These are phyloP conservation scores for Beta lomatogona DNA, from an alignment of 179 eudicot genomes.

Conservation along the genomic window DNA sequence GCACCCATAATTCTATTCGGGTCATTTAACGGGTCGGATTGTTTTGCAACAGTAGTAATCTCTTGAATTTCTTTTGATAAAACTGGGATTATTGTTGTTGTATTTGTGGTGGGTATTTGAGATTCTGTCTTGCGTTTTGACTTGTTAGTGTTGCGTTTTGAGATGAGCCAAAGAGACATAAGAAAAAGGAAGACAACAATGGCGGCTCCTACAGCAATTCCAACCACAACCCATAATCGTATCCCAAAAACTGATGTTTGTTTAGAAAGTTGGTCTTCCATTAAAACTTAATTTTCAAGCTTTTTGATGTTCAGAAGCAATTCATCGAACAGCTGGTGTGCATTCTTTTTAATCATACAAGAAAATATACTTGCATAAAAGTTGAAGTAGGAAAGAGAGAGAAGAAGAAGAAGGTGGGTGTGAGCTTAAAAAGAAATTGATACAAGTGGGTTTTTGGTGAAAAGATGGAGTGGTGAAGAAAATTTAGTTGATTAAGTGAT, in stretches of 20 bases:
- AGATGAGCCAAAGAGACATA: constrained; percentile 57
- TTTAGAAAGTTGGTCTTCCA: constrained; percentile 53
- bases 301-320: constrained; percentile 1
- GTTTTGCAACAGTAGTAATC: constrained; percentile 26
- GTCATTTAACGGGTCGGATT: constrained; percentile 30
- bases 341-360: constrained; percentile 6
- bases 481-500: neutral
- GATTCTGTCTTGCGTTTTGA: constrained; percentile 21
- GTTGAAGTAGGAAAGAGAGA: constrained; percentile 5
- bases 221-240: constrained; percentile 55
- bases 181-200: constrained; percentile 58
- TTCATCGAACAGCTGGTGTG: constrained; percentile 42
- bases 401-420: constrained; percentile 15
- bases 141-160: constrained; percentile 32
- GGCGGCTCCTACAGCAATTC: constrained; percentile 56
- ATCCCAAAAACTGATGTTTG: constrained; percentile 64
- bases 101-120: neutral
- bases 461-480: neutral
- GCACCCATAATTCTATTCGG: constrained; percentile 22
- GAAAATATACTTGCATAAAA: neutral
- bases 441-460: constrained; percentile 16
- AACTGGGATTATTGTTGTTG: constrained; percentile 27
- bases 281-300: neutral
- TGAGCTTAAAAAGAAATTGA: constrained; percentile 18
- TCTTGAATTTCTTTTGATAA: constrained; percentile 40